Evolutionary conservation across 1,284 basidiomycete species (phyloP).

Genomic region (Austroboletus niveus): DNA sequence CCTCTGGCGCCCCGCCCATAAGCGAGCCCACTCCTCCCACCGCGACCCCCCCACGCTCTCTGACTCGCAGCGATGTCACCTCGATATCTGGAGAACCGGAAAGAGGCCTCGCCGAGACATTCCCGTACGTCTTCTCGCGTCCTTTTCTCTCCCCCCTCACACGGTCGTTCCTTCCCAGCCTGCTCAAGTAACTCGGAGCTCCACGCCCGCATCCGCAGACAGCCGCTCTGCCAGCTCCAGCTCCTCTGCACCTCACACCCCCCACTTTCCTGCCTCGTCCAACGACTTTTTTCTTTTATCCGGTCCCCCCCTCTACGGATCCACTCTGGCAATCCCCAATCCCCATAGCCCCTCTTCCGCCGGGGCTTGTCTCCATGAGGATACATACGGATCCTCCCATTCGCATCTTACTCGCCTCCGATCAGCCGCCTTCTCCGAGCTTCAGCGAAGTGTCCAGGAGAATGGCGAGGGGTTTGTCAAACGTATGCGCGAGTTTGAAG

Average conservation of each 20-base stretch:
- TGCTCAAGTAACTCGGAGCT: slow-evolving; percentile 20
- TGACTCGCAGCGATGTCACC: slow-evolving; percentile 48
- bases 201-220: slow-evolving; percentile 31
- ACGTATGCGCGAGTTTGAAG: slow-evolving; percentile 71
- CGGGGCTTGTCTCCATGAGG: slow-evolving; percentile 12
- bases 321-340: slow-evolving; percentile 17
- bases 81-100: slow-evolving; percentile 53
- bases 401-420: slow-evolving; percentile 48
- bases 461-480: slow-evolving; percentile 65
- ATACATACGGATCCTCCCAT: slow-evolving; percentile 18
- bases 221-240: slow-evolving; percentile 27
- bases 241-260: slow-evolving; percentile 30
- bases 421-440: slow-evolving; percentile 61
- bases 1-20: slow-evolving; percentile 42
- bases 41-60: slow-evolving; percentile 35
- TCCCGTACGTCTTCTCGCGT: slow-evolving; percentile 38
- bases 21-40: slow-evolving; percentile 45
- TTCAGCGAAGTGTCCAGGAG: slow-evolving; percentile 58
- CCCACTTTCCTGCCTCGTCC: slow-evolving; percentile 52
- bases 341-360: slow-evolving; percentile 23
- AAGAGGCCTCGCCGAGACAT: slow-evolving; percentile 48
- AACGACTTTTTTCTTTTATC: slow-evolving; percentile 59
- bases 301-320: slow-evolving; percentile 22
- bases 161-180: slow-evolving; percentile 13
- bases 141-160: neutral